A percentile compares a stretch with the other conserved stretches of the same genome.
Evolutionary conservation across 164 flowering plant species (phyloP).

Genomic region (Pachysandra terminalis): DNA sequence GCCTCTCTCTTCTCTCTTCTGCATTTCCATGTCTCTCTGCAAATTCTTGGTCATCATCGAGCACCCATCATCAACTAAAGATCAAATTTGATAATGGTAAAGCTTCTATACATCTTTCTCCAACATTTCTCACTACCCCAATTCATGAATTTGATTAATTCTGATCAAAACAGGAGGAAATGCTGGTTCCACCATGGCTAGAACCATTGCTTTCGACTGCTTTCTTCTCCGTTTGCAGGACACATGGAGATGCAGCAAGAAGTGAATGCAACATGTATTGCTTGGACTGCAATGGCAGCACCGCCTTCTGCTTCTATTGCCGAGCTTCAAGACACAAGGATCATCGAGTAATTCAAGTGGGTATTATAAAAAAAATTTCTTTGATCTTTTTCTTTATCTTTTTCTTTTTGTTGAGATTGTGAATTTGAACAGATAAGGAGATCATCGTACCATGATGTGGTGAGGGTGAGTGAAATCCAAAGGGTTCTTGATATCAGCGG

Average conservation of each 20-base stretch:
- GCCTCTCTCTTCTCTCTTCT: conserved; percentile 17
- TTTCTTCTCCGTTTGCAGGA: conserved; percentile 67
- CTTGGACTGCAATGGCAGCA: conserved; percentile 59
- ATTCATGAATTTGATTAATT: background rate
- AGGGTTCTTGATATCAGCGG: conserved; percentile 73
- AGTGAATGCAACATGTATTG: conserved; percentile 93
- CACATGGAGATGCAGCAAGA: conserved; percentile 67
- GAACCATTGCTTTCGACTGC: conserved; percentile 58
- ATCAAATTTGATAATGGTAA: conserved; percentile 12
- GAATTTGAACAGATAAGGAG: conserved; percentile 62
- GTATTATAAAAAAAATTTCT: background rate
- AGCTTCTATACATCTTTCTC: background rate
- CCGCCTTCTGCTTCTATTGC: conserved; percentile 88
- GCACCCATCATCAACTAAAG: background rate
- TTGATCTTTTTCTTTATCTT: background rate
- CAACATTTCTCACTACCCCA: background rate
- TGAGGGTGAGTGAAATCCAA: conserved; percentile 81
- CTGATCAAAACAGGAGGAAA: conserved; percentile 24
- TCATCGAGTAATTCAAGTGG: conserved; percentile 85
- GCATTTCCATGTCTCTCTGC: background rate
- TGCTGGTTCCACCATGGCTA: conserved; percentile 82
- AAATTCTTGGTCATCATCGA: background rate
- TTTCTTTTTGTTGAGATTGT: too few species aligned
- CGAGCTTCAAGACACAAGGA: conserved; percentile 68
- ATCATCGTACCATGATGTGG: conserved; percentile 97